phyloP scores from a whole-genome alignment of 805 yeast species.

The Nematodospora valgi region DNA sequence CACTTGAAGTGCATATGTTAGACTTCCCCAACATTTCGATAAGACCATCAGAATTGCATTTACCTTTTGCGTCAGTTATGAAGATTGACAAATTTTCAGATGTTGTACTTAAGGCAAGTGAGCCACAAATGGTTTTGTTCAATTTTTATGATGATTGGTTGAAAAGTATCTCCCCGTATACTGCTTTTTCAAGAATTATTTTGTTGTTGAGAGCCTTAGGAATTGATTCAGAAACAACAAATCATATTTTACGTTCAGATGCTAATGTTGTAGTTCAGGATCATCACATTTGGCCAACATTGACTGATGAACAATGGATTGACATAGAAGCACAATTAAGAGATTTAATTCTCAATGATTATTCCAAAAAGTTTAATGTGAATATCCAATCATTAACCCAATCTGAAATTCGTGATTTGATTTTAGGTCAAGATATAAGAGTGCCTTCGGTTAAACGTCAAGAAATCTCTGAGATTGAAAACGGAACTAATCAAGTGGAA shows the following conservation, averaged over 20 bases:
- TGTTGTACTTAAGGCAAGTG: slow-evolving; percentile 79
- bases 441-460: slow-evolving; percentile 89
- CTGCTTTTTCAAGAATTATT: slow-evolving; percentile 88
- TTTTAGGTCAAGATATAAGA: slow-evolving; percentile 87
- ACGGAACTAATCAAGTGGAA: slow-evolving; percentile 40
- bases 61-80: slow-evolving; percentile 88
- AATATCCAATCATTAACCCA: slow-evolving; percentile 86
- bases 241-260: slow-evolving; percentile 73
- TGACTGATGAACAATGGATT: slow-evolving; percentile 87
- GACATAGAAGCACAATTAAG: slow-evolving; percentile 83
- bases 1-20: slow-evolving; percentile 93
- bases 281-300: slow-evolving; percentile 92
- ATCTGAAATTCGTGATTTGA: slow-evolving; percentile 88
- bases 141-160: slow-evolving; percentile 96
- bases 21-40: slow-evolving; percentile 92
- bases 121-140: slow-evolving; percentile 88
- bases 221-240: slow-evolving; percentile 73
- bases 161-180: slow-evolving; percentile 73
- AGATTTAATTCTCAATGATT: slow-evolving; percentile 82
- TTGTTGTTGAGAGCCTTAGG: slow-evolving; percentile 79
- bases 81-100: slow-evolving; percentile 76
- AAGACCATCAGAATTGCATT: slow-evolving; percentile 80
- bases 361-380: slow-evolving; percentile 80
- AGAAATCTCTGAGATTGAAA: slow-evolving; percentile 71
- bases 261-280: slow-evolving; percentile 62